Conservation (phyloP, 106 monocot genomes). For the Platanthera zijinensis region DNA sequence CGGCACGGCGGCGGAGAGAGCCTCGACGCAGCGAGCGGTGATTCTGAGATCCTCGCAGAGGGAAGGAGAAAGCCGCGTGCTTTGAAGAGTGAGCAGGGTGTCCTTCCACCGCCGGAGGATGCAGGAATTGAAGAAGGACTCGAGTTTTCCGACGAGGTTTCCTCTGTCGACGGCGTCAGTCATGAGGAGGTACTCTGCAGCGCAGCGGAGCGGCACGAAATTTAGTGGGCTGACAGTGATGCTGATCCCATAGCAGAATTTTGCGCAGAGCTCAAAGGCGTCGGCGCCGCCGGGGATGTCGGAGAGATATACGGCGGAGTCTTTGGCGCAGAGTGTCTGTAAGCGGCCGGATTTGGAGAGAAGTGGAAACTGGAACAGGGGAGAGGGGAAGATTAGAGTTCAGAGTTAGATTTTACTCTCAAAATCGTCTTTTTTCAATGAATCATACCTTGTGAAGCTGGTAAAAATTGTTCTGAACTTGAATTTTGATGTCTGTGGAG, state of each 20-base stretch:
- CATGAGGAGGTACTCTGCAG: slow-evolving; percentile 71
- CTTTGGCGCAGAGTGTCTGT: slow-evolving; percentile 33
- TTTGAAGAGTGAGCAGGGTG: slow-evolving; percentile 42
- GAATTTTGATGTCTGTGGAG: slow-evolving; percentile 60
- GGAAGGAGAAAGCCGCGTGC: slow-evolving; percentile 25
- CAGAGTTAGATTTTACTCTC: background rate
- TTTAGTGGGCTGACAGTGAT: slow-evolving; percentile 68
- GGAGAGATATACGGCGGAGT: slow-evolving; percentile 33
- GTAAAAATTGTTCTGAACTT: slow-evolving; percentile 46
- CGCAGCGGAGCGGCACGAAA: slow-evolving; percentile 54
- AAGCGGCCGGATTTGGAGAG: slow-evolving; percentile 63
- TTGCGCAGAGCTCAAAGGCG: slow-evolving; percentile 77
- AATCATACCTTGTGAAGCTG: slow-evolving; percentile 68
- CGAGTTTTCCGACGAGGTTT: slow-evolving; percentile 67
- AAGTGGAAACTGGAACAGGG: slow-evolving; percentile 57
- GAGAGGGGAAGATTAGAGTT: background rate
- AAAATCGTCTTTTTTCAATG: background rate
- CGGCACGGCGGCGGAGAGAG: slow-evolving; percentile 27
- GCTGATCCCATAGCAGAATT: slow-evolving; percentile 81
- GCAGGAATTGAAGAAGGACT: slow-evolving; percentile 67
- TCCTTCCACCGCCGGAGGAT: slow-evolving; percentile 85
- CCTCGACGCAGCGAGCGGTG: slow-evolving; percentile 55
- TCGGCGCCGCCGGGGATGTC: slow-evolving; percentile 70
- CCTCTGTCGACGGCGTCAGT: slow-evolving; percentile 48
- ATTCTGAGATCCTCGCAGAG: slow-evolving; percentile 58